A percentile compares a stretch with the other conserved stretches of the same genome.
These are phyloP conservation scores for Magnusiomyces paraingens DNA, from an alignment of 1,139 yeast genomes.

Conservation along the genomic window DNA sequence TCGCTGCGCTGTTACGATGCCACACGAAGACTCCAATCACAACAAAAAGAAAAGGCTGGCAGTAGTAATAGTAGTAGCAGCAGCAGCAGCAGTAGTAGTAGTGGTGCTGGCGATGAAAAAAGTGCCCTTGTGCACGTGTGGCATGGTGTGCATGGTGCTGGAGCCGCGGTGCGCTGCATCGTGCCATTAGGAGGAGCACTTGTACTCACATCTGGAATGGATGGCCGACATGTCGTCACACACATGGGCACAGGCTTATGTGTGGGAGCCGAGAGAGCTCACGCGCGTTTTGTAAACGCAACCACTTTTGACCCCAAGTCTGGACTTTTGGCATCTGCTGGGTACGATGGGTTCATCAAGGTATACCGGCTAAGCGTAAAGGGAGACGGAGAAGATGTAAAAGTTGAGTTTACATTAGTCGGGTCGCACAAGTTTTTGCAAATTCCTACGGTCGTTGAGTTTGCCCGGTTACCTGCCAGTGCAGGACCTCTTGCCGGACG, in stretches of 20 bases:
- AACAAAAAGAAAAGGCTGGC: too few relatives aligned
- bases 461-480: conserved; percentile 2
- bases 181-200: conserved; percentile 4
- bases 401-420: conserved; percentile 6
- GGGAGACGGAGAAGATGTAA: not conserved
- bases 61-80: too few relatives aligned
- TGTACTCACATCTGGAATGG: conserved; percentile 14
- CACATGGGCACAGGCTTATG: conserved; percentile 7
- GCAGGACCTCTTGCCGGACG: not conserved
- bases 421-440: conserved; percentile 10
- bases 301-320: conserved; percentile 3
- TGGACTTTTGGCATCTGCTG: conserved; percentile 8
- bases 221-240: conserved; percentile 11
- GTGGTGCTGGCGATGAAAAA: not conserved
- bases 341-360: conserved; percentile 12
- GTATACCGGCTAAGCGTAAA: conserved; percentile 1
- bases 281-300: conserved; percentile 9
- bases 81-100: too few relatives aligned
- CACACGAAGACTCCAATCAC: too few relatives aligned
- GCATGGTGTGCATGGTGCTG: conserved; percentile 8
- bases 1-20: conserved; percentile 10
- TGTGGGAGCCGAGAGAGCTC: conserved; percentile 8
- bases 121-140: conserved; percentile 3
- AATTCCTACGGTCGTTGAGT: conserved; percentile 13
- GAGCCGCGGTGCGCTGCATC: conserved; percentile 12